Evolutionary conservation across 1,284 basidiomycete genomes (phyloP), one percentile per base, ranked within the genome.

Genomic region (Trichosporon sp.): DNA sequence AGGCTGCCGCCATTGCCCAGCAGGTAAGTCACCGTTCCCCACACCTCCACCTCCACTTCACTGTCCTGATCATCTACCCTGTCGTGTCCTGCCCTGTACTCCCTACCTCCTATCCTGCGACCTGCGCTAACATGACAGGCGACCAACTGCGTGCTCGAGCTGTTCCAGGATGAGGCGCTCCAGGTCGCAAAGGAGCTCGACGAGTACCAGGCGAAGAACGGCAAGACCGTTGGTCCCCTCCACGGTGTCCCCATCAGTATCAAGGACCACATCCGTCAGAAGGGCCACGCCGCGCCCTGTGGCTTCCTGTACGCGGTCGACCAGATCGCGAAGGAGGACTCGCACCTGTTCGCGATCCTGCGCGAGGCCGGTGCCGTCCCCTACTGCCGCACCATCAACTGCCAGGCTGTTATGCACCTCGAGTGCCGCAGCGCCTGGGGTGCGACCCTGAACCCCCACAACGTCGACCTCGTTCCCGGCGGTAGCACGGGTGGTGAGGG

Each of bases 341-440:
- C 73, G 13, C 59, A 63, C 25, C 54, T 73, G 16, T 66, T 67
- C 19, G 70, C 66, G 2, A 63, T 71, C 14, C 40, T 66, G 21
- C 33, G 40, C 0, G 95, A 97, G 0, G 95, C 95, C 2, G 96
- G 96, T 14, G 89, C 83, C 9, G 88, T 88, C 4, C 89, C 89
- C 34, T 86, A 85, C 7, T 85, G 83, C 67, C 91, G 84, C n/a
- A 98, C 87, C 61, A 92, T 89, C 10, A 78, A 76, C 77, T 96
- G 60, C 40, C 65, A 66, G 40, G 52, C 58, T 9, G 56, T 69
- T 49, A 70, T 71, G 67, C 67, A 66, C 59, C 62, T 69, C 16
- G 65, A 69, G 59, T 65, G 58, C 49, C 56, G 59, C 29, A 49
- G 59, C 14, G 58, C 58, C 16, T 76, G 72, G 61, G 80, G 79